Evolutionary conservation across 2,329 filamentous ascomycete genomes (phyloP), one percentile per base, ranked within the genome.

Genomic region (Fusarium euwallaceae): DNA sequence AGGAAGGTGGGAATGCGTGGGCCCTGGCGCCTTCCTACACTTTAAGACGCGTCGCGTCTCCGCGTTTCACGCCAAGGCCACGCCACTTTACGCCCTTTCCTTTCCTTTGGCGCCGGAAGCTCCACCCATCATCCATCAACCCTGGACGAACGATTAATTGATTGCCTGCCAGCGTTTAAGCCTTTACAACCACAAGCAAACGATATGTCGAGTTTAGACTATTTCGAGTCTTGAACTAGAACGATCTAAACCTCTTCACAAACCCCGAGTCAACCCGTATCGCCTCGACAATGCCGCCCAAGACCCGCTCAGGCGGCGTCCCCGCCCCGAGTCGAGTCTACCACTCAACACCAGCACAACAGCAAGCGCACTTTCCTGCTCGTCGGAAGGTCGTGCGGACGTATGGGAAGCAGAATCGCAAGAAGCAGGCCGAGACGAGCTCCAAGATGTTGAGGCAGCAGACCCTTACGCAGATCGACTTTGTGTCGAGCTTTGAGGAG

Each of bases 381-480:
- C 80, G 83, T 24, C 80, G 78, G 58, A 83, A 74, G 41, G 76
- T 75, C 16, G 74, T 84, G 14, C 82, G 80, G 27, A 83, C 82
- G n/a, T 84, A 84, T 61, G 80, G 80, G 12, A 79, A 80, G 20
- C 74, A 78, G 59, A 78, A 75, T 39, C 68, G 66, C 14, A 73
- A 69, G 66, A 74, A 77, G 45, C 70, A 73, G 39, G 61, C 65
- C 14, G 71, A 77, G 14, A 72, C 56, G 20, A 69, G 61, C 17
- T 63, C 72, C 0, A 73, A 71, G 20, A 66, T 74, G 5, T 64
- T 84, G 53, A 80, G 79, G 67, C 85, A 86, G 76, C 82, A 84
- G 76, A 86, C 84, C 2, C 72, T 86, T 24, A 86, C 84, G 6
- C 85, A 86, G 72, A 82, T 85, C 51, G 82, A 83, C 56, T 84